Percentiles rank a stretch among this genome's conserved stretches.
These are phyloP conservation scores for Diospyros kaki DNA, from an alignment of 148 eudicot genomes.

Conservation along the genomic window DNA sequence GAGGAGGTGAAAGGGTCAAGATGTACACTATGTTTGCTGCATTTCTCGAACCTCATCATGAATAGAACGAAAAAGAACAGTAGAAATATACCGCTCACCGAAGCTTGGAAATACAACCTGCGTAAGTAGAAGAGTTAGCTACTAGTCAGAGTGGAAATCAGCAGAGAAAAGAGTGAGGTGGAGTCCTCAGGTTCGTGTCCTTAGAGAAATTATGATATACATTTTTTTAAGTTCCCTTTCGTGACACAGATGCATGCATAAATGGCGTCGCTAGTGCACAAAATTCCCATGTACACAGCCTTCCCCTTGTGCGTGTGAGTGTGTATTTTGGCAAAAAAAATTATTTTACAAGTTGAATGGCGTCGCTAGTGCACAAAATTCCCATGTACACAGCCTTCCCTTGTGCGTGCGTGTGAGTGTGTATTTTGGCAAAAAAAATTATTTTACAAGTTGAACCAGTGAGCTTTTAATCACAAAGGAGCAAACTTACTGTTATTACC, in stretches of 20 bases:
- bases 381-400: not conserved
- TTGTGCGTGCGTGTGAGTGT: too few relatives aligned
- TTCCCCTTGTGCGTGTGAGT: too few relatives aligned
- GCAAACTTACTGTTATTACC: too few relatives aligned
- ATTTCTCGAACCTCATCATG: constrained; percentile 42
- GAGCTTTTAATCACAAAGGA: too few relatives aligned
- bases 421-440: too few relatives aligned
- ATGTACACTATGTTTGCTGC: constrained; percentile 20
- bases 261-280: not conserved
- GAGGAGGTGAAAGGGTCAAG: not conserved
- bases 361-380: not conserved
- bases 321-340: too few relatives aligned
- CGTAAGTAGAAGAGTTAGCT: not conserved
- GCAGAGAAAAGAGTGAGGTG: not conserved
- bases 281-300: not conserved
- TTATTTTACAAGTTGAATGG: too few relatives aligned
- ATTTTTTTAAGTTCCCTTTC: not conserved
- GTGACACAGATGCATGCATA: not conserved
- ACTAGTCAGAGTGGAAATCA: not conserved
- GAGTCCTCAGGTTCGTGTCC: not conserved
- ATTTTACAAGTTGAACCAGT: too few relatives aligned
- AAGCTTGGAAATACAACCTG: constrained; percentile 82
- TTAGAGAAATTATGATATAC: not conserved
- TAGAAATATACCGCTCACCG: constrained; percentile 64
- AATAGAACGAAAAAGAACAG: constrained; percentile 47